These are phyloP conservation scores for Exophiala phaeomuriformis DNA, from an alignment of 2,329 filamentous ascomycete species.

Conservation along the genomic window DNA sequence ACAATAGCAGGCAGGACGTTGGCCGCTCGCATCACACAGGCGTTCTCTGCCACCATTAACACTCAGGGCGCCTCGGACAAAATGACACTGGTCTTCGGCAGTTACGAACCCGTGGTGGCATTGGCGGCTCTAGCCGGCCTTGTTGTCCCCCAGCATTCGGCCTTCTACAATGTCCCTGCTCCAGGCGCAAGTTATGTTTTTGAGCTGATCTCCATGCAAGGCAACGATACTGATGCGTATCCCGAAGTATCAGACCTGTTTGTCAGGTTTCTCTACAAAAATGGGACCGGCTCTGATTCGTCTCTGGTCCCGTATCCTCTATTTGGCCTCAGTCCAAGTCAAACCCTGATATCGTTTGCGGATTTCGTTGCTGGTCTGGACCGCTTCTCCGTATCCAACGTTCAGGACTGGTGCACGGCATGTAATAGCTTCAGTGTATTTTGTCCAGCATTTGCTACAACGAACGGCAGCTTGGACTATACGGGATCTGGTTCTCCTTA, in stretches of 20 bases:
- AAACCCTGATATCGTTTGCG: conserved; percentile 42
- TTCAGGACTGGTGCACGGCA: conserved; percentile 46
- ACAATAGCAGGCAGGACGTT: conserved; percentile 41
- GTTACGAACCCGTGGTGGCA: conserved; percentile 44
- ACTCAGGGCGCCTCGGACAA: conserved; percentile 36
- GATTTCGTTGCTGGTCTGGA: conserved; percentile 46
- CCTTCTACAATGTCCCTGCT: conserved; percentile 45
- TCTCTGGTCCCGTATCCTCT: conserved; percentile 42
- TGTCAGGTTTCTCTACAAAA: conserved; percentile 52
- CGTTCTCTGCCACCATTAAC: conserved; percentile 36
- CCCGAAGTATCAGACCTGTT: conserved; percentile 42
- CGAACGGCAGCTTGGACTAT: conserved; percentile 7
- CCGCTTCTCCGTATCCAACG: conserved; percentile 38
- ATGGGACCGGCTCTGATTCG: conserved; percentile 42
- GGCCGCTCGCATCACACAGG: conserved; percentile 34
- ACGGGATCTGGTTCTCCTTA: conserved; percentile 4
- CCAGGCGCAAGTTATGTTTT: conserved; percentile 46
- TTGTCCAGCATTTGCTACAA: conserved; percentile 38
- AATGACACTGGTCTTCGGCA: conserved; percentile 45
- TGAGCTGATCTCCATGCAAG: conserved; percentile 44
- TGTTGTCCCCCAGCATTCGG: conserved; percentile 32
- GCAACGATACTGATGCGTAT: conserved; percentile 32
- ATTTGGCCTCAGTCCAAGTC: conserved; percentile 43
- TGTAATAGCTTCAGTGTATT: conserved; percentile 46
- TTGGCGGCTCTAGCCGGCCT: conserved; percentile 43